A percentile compares a stretch with the other conserved stretches of the same genome.
phyloP scores from a whole-genome alignment of 345 rosid species.

The Populus alba region DNA sequence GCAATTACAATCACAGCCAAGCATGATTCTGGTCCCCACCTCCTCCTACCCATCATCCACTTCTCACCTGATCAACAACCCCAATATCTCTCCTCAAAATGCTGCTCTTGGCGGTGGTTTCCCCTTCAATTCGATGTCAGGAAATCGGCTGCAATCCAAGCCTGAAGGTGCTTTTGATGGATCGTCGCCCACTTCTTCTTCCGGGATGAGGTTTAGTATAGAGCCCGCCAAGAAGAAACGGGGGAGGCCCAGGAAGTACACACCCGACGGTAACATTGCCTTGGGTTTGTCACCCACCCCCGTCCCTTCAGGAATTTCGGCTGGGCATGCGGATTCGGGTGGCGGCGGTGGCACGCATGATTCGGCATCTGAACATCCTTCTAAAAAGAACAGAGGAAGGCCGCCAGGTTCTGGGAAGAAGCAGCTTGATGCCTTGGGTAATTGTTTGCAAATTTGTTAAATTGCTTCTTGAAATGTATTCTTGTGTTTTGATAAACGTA shows the following conservation, averaged over 20 bases:
- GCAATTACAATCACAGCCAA: not conserved
- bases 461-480: not conserved
- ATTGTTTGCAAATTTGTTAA: not conserved
- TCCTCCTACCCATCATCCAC: conserved; percentile 5
- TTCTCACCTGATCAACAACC: conserved; percentile 21
- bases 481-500: not conserved
- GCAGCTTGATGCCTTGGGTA: conserved; percentile 94
- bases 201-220: conserved; percentile 40
- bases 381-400: conserved; percentile 75
- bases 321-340: conserved; percentile 36
- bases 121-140: conserved; percentile 21
- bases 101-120: conserved; percentile 10
- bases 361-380: conserved; percentile 45
- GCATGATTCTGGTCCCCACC: conserved; percentile 15
- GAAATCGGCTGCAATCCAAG: conserved; percentile 23
- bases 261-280: conserved; percentile 83
- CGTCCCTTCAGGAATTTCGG: conserved; percentile 46
- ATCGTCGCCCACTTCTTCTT: conserved; percentile 49
- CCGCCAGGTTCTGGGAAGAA: conserved; percentile 92
- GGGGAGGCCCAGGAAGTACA: conserved; percentile 85
- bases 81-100: not conserved
- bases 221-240: conserved; percentile 76
- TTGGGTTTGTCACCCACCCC: conserved; percentile 66
- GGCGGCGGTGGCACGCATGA: conserved; percentile 34
- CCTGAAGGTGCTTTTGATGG: conserved; percentile 49